Base-by-base conservation (phyloP, 1,284 basidiomycete genomes). In the Rhodotorula sp. region DNA sequence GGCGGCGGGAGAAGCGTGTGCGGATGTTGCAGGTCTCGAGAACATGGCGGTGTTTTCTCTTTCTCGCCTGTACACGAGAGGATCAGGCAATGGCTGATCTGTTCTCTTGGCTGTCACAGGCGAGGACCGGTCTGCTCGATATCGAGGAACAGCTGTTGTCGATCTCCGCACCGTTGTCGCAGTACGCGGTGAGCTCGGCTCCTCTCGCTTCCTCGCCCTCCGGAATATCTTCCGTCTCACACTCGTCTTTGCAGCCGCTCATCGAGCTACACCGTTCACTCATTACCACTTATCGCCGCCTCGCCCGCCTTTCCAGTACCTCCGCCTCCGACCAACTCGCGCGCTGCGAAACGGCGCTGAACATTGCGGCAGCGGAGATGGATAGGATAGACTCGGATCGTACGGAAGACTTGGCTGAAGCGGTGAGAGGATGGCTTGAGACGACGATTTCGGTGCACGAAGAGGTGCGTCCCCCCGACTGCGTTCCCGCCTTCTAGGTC, bases 351-450 rank as follows among this genome's bases (percentile, higher is more conserved):
- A 93, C 91, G 0, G 90, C 92, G 11, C 81, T 94, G 32, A 93
- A 93, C 79, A 88, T 88, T 6, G 92, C 91, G 0, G 88, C 91
- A 85, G 89, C 90, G 6, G 91, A 93, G 81, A 87, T 93, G 84
- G 89, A 91, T 66, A 87, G 75, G 0, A 44, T 76, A 5, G 76
- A 78, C 58, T 53, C 60, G 7, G 75, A 80, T 47, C 65, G 78
- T 6, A 68, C 68, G 11, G 69, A 76, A 61, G 78, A 79, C 27
- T 29, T 75, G 20, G 47, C 34, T 7, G 59, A 34, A 13, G 39
- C 59, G 11, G 55, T 70, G 5, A 27, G 27, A 53, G 34, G 30
- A 6, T 55, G 67, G 36, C 62, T 76, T 2, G 65, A 73, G 13
- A 66, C 46, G 2, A 32, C 66, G 22, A 72, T 73, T 15, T 52